Evolutionary conservation across 2,329 filamentous ascomycete species (phyloP).

Genomic region (Ophiostoma australiae): DNA sequence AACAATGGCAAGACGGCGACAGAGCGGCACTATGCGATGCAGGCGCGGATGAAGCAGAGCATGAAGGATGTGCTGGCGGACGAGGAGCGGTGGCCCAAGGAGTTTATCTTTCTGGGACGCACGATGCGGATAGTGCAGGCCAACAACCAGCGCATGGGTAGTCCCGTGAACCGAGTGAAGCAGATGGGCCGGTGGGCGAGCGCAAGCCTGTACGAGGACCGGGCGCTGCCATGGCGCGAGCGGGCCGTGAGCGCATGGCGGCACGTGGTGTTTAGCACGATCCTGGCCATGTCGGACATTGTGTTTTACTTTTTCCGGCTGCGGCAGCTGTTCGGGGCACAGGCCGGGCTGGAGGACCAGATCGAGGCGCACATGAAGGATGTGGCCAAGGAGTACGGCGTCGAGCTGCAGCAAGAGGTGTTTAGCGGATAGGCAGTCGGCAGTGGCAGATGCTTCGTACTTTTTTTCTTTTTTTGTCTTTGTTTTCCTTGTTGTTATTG

Average conservation of each 20-base stretch:
- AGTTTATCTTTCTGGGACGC: conserved; percentile 85
- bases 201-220: conserved; percentile 71
- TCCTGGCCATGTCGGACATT: conserved; percentile 71
- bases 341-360: conserved; percentile 88
- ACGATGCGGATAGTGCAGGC: conserved; percentile 91
- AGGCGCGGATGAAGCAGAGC: conserved; percentile 70
- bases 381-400: conserved; percentile 85
- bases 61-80: conserved; percentile 68
- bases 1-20: conserved; percentile 54
- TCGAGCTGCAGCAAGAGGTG: conserved; percentile 81
- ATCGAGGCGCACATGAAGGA: conserved; percentile 81
- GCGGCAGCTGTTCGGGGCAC: conserved; percentile 68
- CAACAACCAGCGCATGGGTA: conserved; percentile 86
- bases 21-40: conserved; percentile 85
- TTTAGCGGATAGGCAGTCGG: conserved; percentile 65
- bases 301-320: conserved; percentile 78
- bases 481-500: neutral
- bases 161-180: conserved; percentile 87
- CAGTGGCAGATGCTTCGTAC: too few relatives aligned
- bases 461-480: neutral
- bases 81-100: conserved; percentile 82
- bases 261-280: conserved; percentile 75
- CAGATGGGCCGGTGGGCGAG: conserved; percentile 90
- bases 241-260: conserved; percentile 65
- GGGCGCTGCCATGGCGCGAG: conserved; percentile 57